These are phyloP conservation scores for Amesomyces nigricolor DNA, from an alignment of 2,329 filamentous ascomycete species.

Conservation along the genomic window DNA sequence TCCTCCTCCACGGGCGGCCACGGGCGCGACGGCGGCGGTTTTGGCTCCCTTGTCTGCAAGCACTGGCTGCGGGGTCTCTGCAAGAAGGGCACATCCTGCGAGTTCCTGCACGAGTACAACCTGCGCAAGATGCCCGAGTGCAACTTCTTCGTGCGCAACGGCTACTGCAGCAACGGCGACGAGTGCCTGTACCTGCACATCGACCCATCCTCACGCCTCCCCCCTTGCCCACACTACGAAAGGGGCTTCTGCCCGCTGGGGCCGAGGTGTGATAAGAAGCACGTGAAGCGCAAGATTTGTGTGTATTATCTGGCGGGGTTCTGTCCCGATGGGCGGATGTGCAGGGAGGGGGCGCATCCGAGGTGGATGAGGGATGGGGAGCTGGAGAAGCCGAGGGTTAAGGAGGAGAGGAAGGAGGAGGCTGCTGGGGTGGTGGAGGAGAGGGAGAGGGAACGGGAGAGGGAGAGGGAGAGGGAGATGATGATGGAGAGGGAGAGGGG, in stretches of 20 bases:
- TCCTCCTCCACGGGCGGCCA: conserved; percentile 27
- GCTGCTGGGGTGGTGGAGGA: conserved; percentile 32
- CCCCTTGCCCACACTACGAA: conserved; percentile 85
- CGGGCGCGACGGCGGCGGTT: conserved; percentile 43
- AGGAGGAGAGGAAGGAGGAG: conserved; percentile 59
- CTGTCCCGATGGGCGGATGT: conserved; percentile 70
- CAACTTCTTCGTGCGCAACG: conserved; percentile 89
- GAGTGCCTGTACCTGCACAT: conserved; percentile 93
- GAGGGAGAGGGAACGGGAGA: conserved; percentile 30
- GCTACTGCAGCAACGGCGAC: conserved; percentile 93
- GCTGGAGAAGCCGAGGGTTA: conserved; percentile 68
- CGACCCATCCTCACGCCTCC: conserved; percentile 72
- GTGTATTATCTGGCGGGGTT: conserved; percentile 87
- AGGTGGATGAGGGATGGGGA: conserved; percentile 62
- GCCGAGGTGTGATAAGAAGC: conserved; percentile 79
- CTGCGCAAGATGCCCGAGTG: conserved; percentile 97
- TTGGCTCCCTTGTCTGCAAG: conserved; percentile 90
- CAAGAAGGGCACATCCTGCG: conserved; percentile 95
- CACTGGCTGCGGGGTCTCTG: conserved; percentile 96
- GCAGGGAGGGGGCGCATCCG: conserved; percentile 76
- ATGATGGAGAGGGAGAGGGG: conserved; percentile 7
- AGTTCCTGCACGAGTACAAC: conserved; percentile 98
- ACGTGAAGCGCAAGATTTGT: conserved; percentile 77
- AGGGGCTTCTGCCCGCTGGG: conserved; percentile 91
- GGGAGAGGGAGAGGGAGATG: conserved; percentile 26